Conservation (phyloP, 257 asterid genomes). For the Coffea canephora region DNA sequence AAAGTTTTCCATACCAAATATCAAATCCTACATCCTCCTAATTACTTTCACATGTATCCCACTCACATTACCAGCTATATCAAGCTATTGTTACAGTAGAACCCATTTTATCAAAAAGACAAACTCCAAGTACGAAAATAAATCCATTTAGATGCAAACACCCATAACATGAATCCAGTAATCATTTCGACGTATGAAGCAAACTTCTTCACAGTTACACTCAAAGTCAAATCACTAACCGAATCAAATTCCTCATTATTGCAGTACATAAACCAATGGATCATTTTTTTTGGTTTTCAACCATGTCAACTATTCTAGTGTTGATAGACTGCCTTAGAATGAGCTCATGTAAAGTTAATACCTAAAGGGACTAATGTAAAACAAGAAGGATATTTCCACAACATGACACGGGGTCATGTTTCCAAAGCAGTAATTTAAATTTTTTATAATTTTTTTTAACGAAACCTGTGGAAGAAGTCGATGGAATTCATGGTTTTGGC, state of each 20-base stretch:
- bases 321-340: background rate
- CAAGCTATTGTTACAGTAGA: background rate
- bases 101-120: background rate
- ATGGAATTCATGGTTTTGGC: constrained; percentile 70
- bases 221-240: background rate
- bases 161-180: background rate
- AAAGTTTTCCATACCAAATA: background rate
- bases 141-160: background rate
- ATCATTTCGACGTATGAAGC: background rate
- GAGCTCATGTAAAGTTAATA: background rate
- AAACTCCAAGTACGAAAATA: background rate
- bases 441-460: background rate
- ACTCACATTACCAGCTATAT: background rate
- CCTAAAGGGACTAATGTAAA: background rate
- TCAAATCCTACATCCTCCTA: background rate
- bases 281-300: background rate
- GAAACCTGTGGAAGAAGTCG: constrained; percentile 81
- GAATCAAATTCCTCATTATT: background rate
- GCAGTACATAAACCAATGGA: background rate
- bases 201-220: background rate
- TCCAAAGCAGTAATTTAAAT: background rate
- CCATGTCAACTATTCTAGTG: background rate
- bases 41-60: background rate
- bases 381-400: background rate
- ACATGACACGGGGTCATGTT: background rate